phyloP scores from a whole-genome alignment of 768 basidiomycete species.

The Galerina sulciceps region DNA sequence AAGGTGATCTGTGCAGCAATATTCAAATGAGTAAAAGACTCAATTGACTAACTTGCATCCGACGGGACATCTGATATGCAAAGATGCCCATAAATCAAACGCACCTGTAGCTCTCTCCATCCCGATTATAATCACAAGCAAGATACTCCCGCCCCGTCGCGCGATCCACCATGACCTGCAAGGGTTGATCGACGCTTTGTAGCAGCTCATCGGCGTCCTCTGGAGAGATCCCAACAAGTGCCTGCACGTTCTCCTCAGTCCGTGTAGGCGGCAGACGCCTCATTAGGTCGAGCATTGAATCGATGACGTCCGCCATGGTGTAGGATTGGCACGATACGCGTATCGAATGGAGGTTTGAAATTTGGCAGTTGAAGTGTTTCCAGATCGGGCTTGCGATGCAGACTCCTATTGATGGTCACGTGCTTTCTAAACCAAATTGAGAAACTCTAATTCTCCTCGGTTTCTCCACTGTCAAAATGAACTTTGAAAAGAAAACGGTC shows the following conservation, averaged over 20 bases:
- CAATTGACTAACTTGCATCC: no score
- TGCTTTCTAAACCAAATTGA: background rate
- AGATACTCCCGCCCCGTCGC: constrained; percentile 89
- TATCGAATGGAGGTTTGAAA: background rate
- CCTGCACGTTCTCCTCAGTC: constrained; percentile 85
- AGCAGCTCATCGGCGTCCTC: constrained; percentile 95
- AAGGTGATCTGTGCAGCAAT: constrained; percentile 78
- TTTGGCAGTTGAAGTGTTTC: background rate
- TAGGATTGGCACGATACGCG: background rate
- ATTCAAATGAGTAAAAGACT: background rate
- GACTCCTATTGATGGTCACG: background rate
- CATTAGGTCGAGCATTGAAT: constrained; percentile 95
- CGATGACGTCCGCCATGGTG: constrained; percentile 75
- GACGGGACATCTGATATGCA: background rate
- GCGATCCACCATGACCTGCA: constrained; percentile 80
- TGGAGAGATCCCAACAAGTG: constrained; percentile 82
- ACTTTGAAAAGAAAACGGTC: no score
- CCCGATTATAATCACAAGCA: constrained; percentile 91
- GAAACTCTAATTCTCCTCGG: no score
- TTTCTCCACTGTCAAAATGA: no score
- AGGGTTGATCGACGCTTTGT: constrained; percentile 92
- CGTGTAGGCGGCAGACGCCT: constrained; percentile 92
- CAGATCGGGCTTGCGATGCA: background rate
- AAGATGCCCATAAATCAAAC: constrained; percentile 24
- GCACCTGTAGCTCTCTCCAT: constrained; percentile 89